Evolutionary conservation across 2,329 filamentous ascomycete species (phyloP).

Genomic region (Aspergillus ruber): DNA sequence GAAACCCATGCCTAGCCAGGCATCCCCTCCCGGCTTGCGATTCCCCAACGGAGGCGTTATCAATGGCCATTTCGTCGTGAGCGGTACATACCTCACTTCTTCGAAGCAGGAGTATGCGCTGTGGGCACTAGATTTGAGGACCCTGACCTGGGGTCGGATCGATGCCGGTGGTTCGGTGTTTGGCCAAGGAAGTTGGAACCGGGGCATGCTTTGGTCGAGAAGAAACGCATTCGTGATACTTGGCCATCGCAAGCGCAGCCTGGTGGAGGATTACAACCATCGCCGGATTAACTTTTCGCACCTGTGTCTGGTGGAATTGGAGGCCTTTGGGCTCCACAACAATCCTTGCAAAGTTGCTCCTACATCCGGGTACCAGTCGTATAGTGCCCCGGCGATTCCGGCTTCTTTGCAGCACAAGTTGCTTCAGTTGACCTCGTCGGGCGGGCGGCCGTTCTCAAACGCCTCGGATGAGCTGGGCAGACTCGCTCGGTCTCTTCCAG

Average conservation of each 20-base stretch:
- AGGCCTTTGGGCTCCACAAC: slow-evolving; percentile 95
- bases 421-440: slow-evolving; percentile 56
- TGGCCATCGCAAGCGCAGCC: slow-evolving; percentile 83
- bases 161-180: slow-evolving; percentile 93
- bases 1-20: slow-evolving; percentile 73
- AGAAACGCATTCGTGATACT: slow-evolving; percentile 94
- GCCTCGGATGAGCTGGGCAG: slow-evolving; percentile 82
- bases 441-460: slow-evolving; percentile 67
- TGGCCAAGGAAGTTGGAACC: slow-evolving; percentile 95
- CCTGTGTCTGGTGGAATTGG: slow-evolving; percentile 91
- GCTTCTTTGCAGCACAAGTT: slow-evolving; percentile 47
- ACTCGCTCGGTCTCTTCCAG: slow-evolving; percentile 69
- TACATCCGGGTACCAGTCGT: slow-evolving; percentile 76
- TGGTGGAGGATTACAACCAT: slow-evolving; percentile 98
- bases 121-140: slow-evolving; percentile 86
- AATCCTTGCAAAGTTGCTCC: slow-evolving; percentile 76
- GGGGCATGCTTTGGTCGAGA: slow-evolving; percentile 86
- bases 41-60: slow-evolving; percentile 96
- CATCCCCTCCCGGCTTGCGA: slow-evolving; percentile 83
- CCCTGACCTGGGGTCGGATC: slow-evolving; percentile 88
- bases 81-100: slow-evolving; percentile 92
- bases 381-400: slow-evolving; percentile 64
- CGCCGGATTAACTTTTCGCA: slow-evolving; percentile 96
- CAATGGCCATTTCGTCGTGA: slow-evolving; percentile 94
- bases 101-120: slow-evolving; percentile 97